Evolutionary conservation across 1,139 yeast genomes (phyloP), one percentile per base, ranked within the genome.

Genomic region (Protomyces pachydermus): DNA sequence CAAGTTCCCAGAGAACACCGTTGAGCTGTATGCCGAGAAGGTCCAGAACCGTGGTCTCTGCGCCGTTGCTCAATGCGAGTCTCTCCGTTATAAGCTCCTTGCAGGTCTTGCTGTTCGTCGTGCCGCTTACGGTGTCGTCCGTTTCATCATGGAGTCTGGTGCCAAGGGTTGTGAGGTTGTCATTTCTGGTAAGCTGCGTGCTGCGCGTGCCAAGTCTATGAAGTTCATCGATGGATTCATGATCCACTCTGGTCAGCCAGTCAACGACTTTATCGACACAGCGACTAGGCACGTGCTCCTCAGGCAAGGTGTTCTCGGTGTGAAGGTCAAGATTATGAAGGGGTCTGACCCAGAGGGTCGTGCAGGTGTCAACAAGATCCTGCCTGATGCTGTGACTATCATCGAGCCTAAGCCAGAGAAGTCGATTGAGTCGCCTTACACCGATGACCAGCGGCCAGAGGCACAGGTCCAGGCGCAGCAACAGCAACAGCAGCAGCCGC

Each of bases 111-210:
- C 98, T 79, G 91, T 93, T 85, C 91, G 98, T 86, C 90, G 98
- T 85, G 98, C 98, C 76, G 98, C 98, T 76, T 93, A 93, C 89
- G 98, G 98, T 90, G 98, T 95, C 76, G 95, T 95, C 82, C 91
- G 98, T 86, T 91, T 87, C 86, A 97, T 95, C 78, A 95, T 93
- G 97, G 98, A 91, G 82, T 91, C 98, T 73, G 98, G 98, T 82
- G 99, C 98, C 79, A 95, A 95, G 89, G 99, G 99, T 91, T 97
- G 95, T 77, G 98, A 93, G 84, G 98, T 91, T 80, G 97, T 93
- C 75, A 89, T 91, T 79, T 90, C 97, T 74, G 98, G 98, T 87
- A 93, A 93, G 84, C 88, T 95, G 81, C 90, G 97, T 86, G 98
- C 97, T 82, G 98, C 98, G 77, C 91, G 98, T 86, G 98, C 99